A percentile compares a stretch with the other conserved stretches of the same genome.
Evolutionary conservation across 2,329 filamentous ascomycete species (phyloP).

Genomic region (Phialemonium atrogriseum): DNA sequence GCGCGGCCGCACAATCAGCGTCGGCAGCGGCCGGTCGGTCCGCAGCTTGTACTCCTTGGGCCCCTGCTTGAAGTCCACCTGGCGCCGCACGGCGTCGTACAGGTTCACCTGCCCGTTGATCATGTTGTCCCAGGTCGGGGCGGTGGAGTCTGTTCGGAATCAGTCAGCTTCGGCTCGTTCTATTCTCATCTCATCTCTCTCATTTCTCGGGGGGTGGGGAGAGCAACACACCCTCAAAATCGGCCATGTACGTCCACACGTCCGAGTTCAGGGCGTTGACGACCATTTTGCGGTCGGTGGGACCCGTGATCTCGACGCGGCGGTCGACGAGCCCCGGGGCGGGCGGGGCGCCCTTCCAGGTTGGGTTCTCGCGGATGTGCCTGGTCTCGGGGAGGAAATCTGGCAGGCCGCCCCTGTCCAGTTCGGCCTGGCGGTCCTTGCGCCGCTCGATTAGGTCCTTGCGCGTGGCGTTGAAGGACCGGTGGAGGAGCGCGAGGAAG

Average conservation of each 20-base stretch:
- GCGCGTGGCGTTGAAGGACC: slow-evolving; percentile 84
- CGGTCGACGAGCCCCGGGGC: slow-evolving; percentile 90
- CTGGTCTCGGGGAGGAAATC: slow-evolving; percentile 95
- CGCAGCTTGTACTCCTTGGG: slow-evolving; percentile 96
- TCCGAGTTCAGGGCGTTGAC: slow-evolving; percentile 94
- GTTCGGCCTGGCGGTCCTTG: slow-evolving; percentile 78
- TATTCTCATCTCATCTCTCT: background rate
- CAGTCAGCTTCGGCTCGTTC: slow-evolving; percentile 9
- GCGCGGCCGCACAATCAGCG: slow-evolving; percentile 86
- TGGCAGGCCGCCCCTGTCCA: slow-evolving; percentile 80
- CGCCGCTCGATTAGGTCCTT: slow-evolving; percentile 85
- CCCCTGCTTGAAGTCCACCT: slow-evolving; percentile 94
- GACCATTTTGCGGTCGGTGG: slow-evolving; percentile 98
- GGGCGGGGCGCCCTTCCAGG: slow-evolving; percentile 87
- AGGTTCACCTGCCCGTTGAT: slow-evolving; percentile 97
- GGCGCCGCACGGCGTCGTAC: slow-evolving; percentile 86
- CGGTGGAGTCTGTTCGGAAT: slow-evolving; percentile 65
- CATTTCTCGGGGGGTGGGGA: slow-evolving; percentile 3
- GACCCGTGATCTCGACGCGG: slow-evolving; percentile 93
- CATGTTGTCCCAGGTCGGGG: slow-evolving; percentile 99
- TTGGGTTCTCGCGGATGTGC: slow-evolving; percentile 86
- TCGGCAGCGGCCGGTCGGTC: slow-evolving; percentile 76
- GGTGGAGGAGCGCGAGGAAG: slow-evolving; percentile 90
- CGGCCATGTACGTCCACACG: slow-evolving; percentile 99
- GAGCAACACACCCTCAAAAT: slow-evolving; percentile 74